phyloP scores from a whole-genome alignment of 2,329 filamentous ascomycete species.

The Rhexocercosporidium sp. region DNA sequence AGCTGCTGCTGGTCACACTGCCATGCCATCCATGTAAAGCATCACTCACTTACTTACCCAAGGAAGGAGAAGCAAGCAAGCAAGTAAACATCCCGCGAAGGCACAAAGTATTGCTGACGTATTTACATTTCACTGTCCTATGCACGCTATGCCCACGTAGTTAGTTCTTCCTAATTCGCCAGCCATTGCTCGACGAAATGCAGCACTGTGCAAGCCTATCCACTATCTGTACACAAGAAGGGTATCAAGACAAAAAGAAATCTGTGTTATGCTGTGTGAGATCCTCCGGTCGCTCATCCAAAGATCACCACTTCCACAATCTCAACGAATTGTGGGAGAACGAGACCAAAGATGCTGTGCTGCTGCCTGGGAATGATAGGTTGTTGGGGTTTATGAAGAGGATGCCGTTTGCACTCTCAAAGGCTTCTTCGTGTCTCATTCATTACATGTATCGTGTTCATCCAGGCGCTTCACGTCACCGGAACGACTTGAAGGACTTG shows the following conservation, averaged over 20 bases:
- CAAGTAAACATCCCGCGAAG: not conserved
- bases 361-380: too few relatives aligned
- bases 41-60: not conserved
- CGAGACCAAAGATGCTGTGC: not conserved
- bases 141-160: constrained; percentile 17
- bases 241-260: constrained; percentile 32
- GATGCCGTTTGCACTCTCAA: not conserved
- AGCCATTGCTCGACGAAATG: constrained; percentile 16
- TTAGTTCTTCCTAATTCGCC: constrained; percentile 14
- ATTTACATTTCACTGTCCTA: constrained; percentile 18
- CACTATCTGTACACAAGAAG: constrained; percentile 28
- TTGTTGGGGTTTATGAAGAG: not conserved
- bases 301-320: not conserved
- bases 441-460: not conserved
- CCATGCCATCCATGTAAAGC: not conserved
- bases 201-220: constrained; percentile 14
- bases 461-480: constrained; percentile 36
- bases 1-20: not conserved
- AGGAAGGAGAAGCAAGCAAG: too few relatives aligned
- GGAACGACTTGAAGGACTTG: constrained; percentile 51
- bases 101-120: constrained; percentile 4
- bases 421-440: not conserved
- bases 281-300: not conserved
- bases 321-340: not conserved
- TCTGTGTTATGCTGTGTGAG: constrained; percentile 1